These are phyloP conservation scores for Macrophomina phaseolina DNA, from an alignment of 2,329 filamentous ascomycete species.

Conservation along the genomic window DNA sequence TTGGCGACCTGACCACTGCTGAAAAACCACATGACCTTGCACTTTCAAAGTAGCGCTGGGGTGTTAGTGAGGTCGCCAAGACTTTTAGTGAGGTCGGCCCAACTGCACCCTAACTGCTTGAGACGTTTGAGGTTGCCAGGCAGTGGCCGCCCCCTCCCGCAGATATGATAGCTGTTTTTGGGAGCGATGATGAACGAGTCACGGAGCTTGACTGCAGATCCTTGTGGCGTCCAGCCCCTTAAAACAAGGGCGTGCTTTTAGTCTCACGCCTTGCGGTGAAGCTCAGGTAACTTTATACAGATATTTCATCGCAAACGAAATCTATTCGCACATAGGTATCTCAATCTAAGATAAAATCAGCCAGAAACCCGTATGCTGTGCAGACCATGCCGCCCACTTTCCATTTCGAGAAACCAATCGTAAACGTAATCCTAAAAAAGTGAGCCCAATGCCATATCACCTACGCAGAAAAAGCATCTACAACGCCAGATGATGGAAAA, in stretches of 20 bases:
- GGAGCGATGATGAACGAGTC: too few relatives aligned
- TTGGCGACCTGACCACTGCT: too few relatives aligned
- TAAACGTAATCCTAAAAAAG: background rate
- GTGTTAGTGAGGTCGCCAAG: too few relatives aligned
- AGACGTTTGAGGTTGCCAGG: too few relatives aligned
- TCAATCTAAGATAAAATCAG: constrained; percentile 9
- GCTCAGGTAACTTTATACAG: background rate
- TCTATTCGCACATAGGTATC: constrained; percentile 25
- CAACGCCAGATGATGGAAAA: background rate
- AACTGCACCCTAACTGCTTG: too few relatives aligned
- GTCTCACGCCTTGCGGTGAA: background rate
- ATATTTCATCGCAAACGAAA: background rate
- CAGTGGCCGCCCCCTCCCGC: too few relatives aligned
- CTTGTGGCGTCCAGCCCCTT: background rate
- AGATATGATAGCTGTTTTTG: too few relatives aligned
- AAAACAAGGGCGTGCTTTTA: background rate
- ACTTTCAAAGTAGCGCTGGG: too few relatives aligned
- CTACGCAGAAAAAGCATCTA: background rate
- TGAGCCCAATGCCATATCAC: constrained; percentile 1
- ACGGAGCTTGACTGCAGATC: too few relatives aligned
- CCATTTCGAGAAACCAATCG: background rate
- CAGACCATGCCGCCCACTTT: background rate
- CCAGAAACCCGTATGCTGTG: background rate
- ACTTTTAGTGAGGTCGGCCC: too few relatives aligned
- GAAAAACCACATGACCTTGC: too few relatives aligned